A percentile compares a stretch with the other conserved stretches of the same genome.
These are phyloP conservation scores for Stagonosporopsis chrysanthemi DNA, from an alignment of 2,329 filamentous ascomycete genomes.

Conservation along the genomic window DNA sequence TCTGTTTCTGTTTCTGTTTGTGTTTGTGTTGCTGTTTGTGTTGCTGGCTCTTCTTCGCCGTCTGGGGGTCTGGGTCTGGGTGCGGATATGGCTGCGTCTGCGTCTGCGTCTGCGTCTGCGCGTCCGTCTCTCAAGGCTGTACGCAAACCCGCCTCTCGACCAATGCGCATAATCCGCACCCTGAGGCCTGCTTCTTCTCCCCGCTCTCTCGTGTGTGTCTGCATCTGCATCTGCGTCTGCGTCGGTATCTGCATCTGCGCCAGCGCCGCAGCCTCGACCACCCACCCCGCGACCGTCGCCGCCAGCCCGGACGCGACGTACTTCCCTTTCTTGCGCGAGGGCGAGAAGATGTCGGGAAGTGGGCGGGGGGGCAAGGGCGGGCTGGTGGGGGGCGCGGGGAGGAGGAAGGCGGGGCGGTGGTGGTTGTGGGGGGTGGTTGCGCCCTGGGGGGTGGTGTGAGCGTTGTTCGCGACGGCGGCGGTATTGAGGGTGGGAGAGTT, in stretches of 20 bases:
- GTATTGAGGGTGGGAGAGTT: too few species aligned
- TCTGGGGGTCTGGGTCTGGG: too few species aligned
- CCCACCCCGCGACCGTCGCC: slow-evolving; percentile 58
- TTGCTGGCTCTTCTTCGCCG: too few species aligned
- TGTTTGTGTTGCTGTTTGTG: too few species aligned
- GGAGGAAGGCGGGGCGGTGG: slow-evolving; percentile 50
- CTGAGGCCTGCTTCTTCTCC: background rate
- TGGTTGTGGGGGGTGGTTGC: slow-evolving; percentile 4
- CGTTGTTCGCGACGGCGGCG: background rate
- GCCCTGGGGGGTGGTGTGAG: slow-evolving; percentile 14
- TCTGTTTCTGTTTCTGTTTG: too few species aligned
- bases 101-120: too few species aligned
- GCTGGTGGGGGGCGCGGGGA: slow-evolving; percentile 42
- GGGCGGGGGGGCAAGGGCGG: slow-evolving; percentile 42
- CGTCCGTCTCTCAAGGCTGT: too few species aligned
- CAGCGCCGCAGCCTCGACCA: slow-evolving; percentile 53
- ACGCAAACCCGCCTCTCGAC: too few species aligned
- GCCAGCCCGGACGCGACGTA: slow-evolving; percentile 60
- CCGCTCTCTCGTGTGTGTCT: too few species aligned
- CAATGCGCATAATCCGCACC: background rate
- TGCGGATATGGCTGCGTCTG: too few species aligned
- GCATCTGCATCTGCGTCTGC: background rate
- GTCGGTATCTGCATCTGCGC: background rate
- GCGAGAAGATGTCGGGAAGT: slow-evolving; percentile 62
- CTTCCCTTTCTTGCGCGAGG: slow-evolving; percentile 58